Evolutionary conservation across 1,284 basidiomycete species (phyloP).

Genomic region (Prillingera fragicola): DNA sequence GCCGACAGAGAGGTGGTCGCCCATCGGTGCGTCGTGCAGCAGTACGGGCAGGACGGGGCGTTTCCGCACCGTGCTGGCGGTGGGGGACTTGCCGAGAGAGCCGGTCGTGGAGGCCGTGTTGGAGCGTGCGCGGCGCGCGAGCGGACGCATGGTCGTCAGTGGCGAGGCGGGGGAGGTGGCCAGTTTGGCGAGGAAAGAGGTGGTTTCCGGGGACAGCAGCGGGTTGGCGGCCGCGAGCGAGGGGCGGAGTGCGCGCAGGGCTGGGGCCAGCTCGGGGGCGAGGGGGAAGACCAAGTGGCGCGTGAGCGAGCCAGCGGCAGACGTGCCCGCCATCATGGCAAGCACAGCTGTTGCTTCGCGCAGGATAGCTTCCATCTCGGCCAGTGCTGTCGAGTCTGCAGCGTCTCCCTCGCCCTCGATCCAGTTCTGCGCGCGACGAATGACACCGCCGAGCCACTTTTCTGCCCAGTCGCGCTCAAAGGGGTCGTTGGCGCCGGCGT

Average conservation of each 20-base stretch:
- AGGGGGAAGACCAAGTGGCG: conserved; percentile 43
- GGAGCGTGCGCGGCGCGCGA: background rate
- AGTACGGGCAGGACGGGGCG: conserved; percentile 48
- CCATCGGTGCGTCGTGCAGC: conserved; percentile 67
- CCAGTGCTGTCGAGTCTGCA: background rate
- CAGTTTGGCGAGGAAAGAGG: conserved; percentile 32
- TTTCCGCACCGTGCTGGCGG: conserved; percentile 13
- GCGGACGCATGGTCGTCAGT: conserved; percentile 3
- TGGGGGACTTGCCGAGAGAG: conserved; percentile 4
- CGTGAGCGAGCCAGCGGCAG: conserved; percentile 45
- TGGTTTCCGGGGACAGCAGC: conserved; percentile 34
- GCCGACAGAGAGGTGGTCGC: conserved; percentile 70
- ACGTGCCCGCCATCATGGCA: conserved; percentile 59
- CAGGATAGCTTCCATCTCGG: conserved; percentile 10
- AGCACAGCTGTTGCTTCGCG: conserved; percentile 60
- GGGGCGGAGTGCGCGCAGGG: conserved; percentile 19
- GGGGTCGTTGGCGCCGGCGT: conserved; percentile 30
- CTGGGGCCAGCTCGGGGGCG: conserved; percentile 27
- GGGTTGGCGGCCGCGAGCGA: conserved; percentile 18
- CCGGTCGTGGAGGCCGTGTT: background rate
- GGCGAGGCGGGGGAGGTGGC: conserved; percentile 35
- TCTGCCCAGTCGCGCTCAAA: conserved; percentile 49
- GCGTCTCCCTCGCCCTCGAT: conserved; percentile 15
- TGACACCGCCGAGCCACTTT: conserved; percentile 44
- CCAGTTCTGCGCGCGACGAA: conserved; percentile 40